Conservation (phyloP, 805 yeast species). For the Metschnikowia koreensis region DNA sequence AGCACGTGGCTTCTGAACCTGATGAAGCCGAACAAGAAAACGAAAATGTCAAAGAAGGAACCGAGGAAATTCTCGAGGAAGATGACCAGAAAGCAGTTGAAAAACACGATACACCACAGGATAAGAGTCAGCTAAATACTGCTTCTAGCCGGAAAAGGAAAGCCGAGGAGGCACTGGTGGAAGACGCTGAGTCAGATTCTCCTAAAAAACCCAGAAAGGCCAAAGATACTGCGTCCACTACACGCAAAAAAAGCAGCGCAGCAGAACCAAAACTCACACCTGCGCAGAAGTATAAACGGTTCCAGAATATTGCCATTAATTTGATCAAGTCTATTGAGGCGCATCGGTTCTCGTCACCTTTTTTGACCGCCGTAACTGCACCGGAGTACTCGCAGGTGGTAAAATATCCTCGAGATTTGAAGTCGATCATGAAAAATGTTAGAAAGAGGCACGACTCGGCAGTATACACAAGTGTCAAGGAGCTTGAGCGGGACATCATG, state of each 20-base stretch:
- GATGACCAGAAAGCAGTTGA: background rate
- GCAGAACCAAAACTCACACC: background rate
- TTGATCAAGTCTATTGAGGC: constrained; percentile 64
- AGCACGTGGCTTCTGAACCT: background rate
- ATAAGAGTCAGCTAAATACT: background rate
- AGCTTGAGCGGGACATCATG: constrained; percentile 66
- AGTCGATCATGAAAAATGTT: constrained; percentile 56
- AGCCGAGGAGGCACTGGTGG: background rate
- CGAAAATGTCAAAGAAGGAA: background rate
- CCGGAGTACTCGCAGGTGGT: constrained; percentile 65
- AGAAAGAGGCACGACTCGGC: constrained; percentile 40
- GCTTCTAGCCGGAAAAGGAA: background rate
- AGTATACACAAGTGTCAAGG: constrained; percentile 52
- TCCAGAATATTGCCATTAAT: constrained; percentile 60
- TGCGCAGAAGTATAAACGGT: constrained; percentile 40
- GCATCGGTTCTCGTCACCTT: constrained; percentile 71
- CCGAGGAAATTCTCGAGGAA: background rate
- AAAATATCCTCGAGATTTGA: constrained; percentile 64
- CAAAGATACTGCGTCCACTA: background rate
- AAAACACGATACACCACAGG: background rate
- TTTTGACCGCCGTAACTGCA: constrained; percentile 70
- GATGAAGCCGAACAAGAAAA: background rate
- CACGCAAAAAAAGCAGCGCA: background rate
- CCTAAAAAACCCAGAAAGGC: background rate
- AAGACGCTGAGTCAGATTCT: background rate